These are phyloP conservation scores for Dacryopinax spathularia DNA, from an alignment of 768 basidiomycete species.

Conservation along the genomic window DNA sequence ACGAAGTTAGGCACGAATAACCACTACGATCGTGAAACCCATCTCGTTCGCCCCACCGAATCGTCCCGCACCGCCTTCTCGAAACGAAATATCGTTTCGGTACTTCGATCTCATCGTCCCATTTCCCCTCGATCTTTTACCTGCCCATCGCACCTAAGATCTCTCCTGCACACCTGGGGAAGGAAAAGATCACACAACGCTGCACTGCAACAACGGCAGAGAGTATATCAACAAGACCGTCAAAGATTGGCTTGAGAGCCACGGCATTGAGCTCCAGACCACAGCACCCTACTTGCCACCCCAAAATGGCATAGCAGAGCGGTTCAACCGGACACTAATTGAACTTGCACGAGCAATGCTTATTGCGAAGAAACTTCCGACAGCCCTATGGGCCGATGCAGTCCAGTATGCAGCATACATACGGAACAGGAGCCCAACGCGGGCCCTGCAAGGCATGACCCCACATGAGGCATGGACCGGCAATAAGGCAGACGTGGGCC, in stretches of 20 bases:
- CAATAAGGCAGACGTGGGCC: conserved; percentile 22
- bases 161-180: no score
- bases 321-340: conserved; percentile 27
- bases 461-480: conserved; percentile 19
- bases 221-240: conserved; percentile 31
- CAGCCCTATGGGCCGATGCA: not conserved
- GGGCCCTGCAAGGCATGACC: conserved; percentile 14
- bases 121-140: no score
- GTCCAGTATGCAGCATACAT: conserved; percentile 19
- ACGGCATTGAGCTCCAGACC: conserved; percentile 23
- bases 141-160: no score
- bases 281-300: conserved; percentile 21
- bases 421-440: conserved; percentile 22
- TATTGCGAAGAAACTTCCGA: conserved; percentile 12
- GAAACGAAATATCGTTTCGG: no score
- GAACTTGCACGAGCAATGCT: conserved; percentile 27
- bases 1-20: no score
- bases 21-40: no score
- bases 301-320: conserved; percentile 33
- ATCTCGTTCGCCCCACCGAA: no score
- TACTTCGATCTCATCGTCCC: no score
- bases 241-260: conserved; percentile 18
- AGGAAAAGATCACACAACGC: conserved; percentile 18
- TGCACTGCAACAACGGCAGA: conserved; percentile 33
- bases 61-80: no score